Percentiles rank a stretch among this genome's conserved stretches.
These are phyloP conservation scores for Fusarium nurragi DNA, from an alignment of 2,329 filamentous ascomycete species.

Conservation along the genomic window DNA sequence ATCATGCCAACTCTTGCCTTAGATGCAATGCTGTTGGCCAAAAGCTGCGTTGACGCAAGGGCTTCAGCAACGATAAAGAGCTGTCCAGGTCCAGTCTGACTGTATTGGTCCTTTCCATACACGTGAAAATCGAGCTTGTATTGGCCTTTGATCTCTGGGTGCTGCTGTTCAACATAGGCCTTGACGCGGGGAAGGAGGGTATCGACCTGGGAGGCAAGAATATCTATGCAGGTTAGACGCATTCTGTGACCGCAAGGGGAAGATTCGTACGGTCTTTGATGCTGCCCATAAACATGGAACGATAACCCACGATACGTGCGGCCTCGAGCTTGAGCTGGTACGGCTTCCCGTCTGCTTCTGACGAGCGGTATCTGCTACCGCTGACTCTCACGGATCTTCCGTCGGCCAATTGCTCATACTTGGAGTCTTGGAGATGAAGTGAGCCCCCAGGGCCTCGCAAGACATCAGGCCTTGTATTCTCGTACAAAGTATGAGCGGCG, in stretches of 20 bases:
- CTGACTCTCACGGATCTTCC: constrained; percentile 26
- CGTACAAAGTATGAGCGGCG: constrained; percentile 64
- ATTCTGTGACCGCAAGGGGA: rapidly evolving
- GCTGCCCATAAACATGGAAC: constrained; percentile 39
- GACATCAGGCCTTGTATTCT: constrained; percentile 62
- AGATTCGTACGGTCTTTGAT: constrained; percentile 27
- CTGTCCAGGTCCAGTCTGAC: constrained; percentile 3
- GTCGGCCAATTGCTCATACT: constrained; percentile 30
- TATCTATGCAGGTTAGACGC: neutral
- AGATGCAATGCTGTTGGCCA: constrained; percentile 51
- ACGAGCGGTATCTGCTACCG: constrained; percentile 19
- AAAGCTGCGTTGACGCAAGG: constrained; percentile 55
- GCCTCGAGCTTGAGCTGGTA: constrained; percentile 42
- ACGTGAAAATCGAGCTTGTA: constrained; percentile 52
- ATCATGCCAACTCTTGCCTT: constrained; percentile 47
- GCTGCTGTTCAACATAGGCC: constrained; percentile 34
- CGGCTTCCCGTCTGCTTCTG: neutral
- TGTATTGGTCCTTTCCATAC: constrained; percentile 51
- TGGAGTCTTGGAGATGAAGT: constrained; percentile 52
- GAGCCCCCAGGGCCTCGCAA: constrained; percentile 60
- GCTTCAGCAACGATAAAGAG: constrained; percentile 60
- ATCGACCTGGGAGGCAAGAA: constrained; percentile 34
- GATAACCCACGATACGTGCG: constrained; percentile 32
- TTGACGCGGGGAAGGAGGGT: constrained; percentile 14
- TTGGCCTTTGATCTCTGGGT: constrained; percentile 21